Base-by-base conservation (phyloP, 768 basidiomycete genomes). In the Boletellus sp. region DNA sequence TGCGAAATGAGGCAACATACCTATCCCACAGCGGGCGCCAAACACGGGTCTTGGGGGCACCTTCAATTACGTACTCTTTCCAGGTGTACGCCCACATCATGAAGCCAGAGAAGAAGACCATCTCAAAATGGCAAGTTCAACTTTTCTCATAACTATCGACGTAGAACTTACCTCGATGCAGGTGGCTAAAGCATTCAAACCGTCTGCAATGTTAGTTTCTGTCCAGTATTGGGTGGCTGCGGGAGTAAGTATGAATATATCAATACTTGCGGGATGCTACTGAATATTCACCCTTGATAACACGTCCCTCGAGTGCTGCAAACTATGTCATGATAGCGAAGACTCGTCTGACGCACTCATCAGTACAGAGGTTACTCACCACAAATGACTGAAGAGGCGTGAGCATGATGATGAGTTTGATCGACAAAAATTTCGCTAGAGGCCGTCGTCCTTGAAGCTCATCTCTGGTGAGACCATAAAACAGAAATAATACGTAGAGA, bases 41-140 rank as follows among this genome's bases (percentile, higher is more conserved):
- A 48, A 87, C 74, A 32, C 79, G 75, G 1, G 84, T 88, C 34
- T 75, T 66, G 8, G 62, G 60, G 1, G 62, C 56, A 15, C 74
- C 79, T 19, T 68, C 55, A 24, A 70, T 53, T n/a, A 60, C 68
- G 69, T 94, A 94, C 57, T 93, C 91, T 0, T 69, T 74, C 54
- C 76, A 74, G 10, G 76, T 77, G 64, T 93, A 95, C 0, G 92
- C 87, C 87, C 88, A 94, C 72, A 79, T 78, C 87, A 94, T 94
- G 39, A 86, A 64, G 0, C 64, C 39, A 4, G 90, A 72, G 63
- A 94, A 93, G 61, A 91, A 71, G 39, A 92, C 82, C 91, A 94
- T 94, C 87, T 90, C 54, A 2, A 42, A 43, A 17, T 31, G 12
- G 12, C 7, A 6, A 26, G 17, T 46, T 47, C 45, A 59, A 51